Conservation (phyloP, 2,329 filamentous ascomycete genomes). For the Talaromyces funiculosus region DNA sequence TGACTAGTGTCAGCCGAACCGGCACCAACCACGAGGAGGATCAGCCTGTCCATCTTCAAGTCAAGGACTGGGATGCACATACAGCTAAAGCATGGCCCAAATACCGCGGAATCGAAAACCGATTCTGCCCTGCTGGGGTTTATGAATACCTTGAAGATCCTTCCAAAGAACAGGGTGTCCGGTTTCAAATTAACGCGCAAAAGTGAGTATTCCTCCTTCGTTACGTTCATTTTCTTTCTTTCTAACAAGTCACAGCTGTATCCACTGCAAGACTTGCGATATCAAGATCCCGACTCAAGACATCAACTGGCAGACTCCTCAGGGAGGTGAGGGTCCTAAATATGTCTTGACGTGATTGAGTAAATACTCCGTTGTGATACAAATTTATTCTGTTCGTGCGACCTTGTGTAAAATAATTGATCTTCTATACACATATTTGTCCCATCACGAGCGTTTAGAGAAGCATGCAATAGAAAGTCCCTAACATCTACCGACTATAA, state of each 20-base stretch:
- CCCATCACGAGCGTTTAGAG: not conserved
- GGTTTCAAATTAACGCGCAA: constrained; percentile 96
- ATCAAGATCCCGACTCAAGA: constrained; percentile 97
- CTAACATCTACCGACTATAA: not conserved
- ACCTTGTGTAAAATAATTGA: constrained; percentile 3
- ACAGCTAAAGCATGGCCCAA: constrained; percentile 68
- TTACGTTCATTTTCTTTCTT: no score
- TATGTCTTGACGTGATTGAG: constrained; percentile 58
- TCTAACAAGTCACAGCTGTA: constrained; percentile 59
- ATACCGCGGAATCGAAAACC: constrained; percentile 89
- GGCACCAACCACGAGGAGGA: constrained; percentile 99
- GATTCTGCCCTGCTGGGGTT: constrained; percentile 94
- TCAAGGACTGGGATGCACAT: constrained; percentile 92
- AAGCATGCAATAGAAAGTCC: not conserved
- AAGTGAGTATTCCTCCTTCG: constrained; percentile 61
- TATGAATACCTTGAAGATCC: constrained; percentile 97
- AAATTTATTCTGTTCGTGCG: not conserved
- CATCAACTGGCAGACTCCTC: constrained; percentile 94
- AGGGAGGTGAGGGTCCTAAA: constrained; percentile 74
- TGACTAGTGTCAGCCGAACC: constrained; percentile 90
- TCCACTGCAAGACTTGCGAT: constrained; percentile 99
- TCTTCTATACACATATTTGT: not conserved
- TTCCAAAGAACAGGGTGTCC: constrained; percentile 76
- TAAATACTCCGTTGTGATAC: not conserved
- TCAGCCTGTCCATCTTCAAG: constrained; percentile 91